Base-by-base conservation (phyloP, 371 early-diverging fungal genomes). In the Mucor racemosus region DNA sequence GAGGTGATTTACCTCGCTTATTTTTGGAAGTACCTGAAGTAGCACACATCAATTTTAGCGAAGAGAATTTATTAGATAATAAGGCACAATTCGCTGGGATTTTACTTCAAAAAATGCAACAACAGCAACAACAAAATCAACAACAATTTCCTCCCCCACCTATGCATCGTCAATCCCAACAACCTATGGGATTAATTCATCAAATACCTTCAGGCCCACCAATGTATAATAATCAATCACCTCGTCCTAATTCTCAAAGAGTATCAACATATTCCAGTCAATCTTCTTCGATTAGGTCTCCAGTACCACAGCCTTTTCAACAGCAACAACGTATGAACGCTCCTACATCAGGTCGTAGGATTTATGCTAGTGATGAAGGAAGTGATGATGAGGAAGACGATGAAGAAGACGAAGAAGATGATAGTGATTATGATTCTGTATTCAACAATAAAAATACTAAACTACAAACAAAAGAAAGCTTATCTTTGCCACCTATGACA, bases 361-460 rank as follows among this genome's bases (percentile, higher is more conserved):
- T 74, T 26, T 81, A 81, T 63, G 77, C 80, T 6, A 82, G 83
- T 46, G 83, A 82, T 26, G 77, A 74, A 7, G 78, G 73, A 5
- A 82, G 77, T 36, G 80, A 80, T 15, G 78, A 73, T 0, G 74
- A 72, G 0, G 82, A 75, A 0, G 76, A 73, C 7, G 75, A 71
- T 0, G 75, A 72, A 21, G 76, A 74, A 1, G 74, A 75, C n/a
- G 42, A 55, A 6, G 67, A 68, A 11, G 64, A 64, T 36, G 77
- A 75, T 4, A 73, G 72, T 26, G 80, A 80, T 53, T 68, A 72
- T 31, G 77, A 75, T n/a, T 67, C 74, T 7, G 71, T 73, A 3
- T 58, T 62, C 48, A 36, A 57, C n/a, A 35, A 21, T 7, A 67
- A 34, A 15, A 44, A 17, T 17, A 41, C 26, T 13, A 33, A 57